Conservation (phyloP, 2,329 filamentous ascomycete species). For the Pyrenophora seminiperda region DNA sequence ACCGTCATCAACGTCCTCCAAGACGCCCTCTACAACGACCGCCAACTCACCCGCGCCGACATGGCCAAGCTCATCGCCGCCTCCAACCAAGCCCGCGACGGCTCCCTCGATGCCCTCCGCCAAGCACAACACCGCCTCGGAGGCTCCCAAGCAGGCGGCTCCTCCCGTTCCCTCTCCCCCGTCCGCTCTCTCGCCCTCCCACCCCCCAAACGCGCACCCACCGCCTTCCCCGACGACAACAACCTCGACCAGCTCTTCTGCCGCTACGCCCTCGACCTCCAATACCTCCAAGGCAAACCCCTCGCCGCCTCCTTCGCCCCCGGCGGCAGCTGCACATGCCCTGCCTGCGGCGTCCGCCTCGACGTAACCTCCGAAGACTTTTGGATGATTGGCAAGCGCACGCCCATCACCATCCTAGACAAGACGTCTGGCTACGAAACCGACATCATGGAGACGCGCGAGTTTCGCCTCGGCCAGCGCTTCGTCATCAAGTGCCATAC, state of each 20-base stretch:
- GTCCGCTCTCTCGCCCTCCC: conserved; percentile 26
- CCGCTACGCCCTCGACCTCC: conserved; percentile 44
- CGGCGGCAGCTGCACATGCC: conserved; percentile 39
- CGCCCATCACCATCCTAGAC: conserved; percentile 31
- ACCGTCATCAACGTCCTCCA: conserved; percentile 53
- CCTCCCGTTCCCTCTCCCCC: conserved; percentile 24
- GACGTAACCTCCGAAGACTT: conserved; percentile 43
- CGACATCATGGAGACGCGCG: conserved; percentile 43
- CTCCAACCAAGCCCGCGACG: conserved; percentile 50
- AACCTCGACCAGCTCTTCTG: conserved; percentile 38
- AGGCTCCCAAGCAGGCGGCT: conserved; percentile 5
- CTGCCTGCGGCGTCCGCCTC: conserved; percentile 35
- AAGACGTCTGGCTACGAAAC: conserved; percentile 33
- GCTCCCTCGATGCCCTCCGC: conserved; percentile 47
- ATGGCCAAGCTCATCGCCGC: conserved; percentile 49
- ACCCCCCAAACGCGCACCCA: conserved; percentile 35
- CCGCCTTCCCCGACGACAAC: conserved; percentile 18
- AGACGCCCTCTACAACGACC: conserved; percentile 50
- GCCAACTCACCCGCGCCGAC: conserved; percentile 47
- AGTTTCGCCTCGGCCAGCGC: conserved; percentile 44
- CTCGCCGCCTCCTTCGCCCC: conserved; percentile 41
- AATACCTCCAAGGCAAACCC: conserved; percentile 35
- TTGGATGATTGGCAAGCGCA: conserved; percentile 47
- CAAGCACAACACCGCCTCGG: conserved; percentile 44
- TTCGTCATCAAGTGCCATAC: conserved; percentile 49